Conservation (phyloP, 129 eudicot species). For the Glebionis coronaria region DNA sequence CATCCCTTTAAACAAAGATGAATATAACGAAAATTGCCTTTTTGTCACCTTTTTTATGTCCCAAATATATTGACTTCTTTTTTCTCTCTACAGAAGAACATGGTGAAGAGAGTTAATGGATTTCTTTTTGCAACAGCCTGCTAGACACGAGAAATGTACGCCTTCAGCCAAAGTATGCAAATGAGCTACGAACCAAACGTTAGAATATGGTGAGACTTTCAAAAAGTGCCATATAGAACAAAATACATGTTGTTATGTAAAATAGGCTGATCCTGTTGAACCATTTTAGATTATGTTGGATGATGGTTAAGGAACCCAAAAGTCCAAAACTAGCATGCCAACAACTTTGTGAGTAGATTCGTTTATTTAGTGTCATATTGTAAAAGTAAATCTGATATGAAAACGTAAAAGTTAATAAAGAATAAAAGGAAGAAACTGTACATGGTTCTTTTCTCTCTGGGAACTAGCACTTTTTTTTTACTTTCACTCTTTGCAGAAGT, state of each 20-base stretch:
- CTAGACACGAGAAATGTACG: too few relatives aligned
- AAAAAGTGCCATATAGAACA: constrained; percentile 13
- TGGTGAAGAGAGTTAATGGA: too few relatives aligned
- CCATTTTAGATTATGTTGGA: constrained; percentile 21
- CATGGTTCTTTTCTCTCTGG: constrained; percentile 17
- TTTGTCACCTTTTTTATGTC: too few relatives aligned
- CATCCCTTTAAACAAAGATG: too few relatives aligned
- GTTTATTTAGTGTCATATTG: constrained; percentile 14
- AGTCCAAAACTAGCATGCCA: constrained; percentile 29
- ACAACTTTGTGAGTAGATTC: constrained; percentile 22
- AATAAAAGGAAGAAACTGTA: constrained; percentile 10
- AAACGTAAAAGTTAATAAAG: constrained; percentile 16
- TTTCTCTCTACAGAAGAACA: too few relatives aligned
- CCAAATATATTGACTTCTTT: too few relatives aligned
- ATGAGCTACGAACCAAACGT: too few relatives aligned
- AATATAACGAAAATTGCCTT: too few relatives aligned
- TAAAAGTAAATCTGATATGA: constrained; percentile 18
- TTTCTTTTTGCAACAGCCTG: too few relatives aligned
- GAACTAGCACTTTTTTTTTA: constrained; percentile 30
- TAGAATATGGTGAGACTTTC: constrained; percentile 24
- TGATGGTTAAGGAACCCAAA: constrained; percentile 27
- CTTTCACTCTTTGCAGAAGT: constrained; percentile 14
- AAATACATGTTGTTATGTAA: constrained; percentile 17
- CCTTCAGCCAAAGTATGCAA: too few relatives aligned
- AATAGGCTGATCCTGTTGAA: constrained; percentile 18